A percentile compares a stretch with the other conserved stretches of the same genome.
These are phyloP conservation scores for Linderniella brevidens DNA, from an alignment of 257 asterid genomes.

Conservation along the genomic window DNA sequence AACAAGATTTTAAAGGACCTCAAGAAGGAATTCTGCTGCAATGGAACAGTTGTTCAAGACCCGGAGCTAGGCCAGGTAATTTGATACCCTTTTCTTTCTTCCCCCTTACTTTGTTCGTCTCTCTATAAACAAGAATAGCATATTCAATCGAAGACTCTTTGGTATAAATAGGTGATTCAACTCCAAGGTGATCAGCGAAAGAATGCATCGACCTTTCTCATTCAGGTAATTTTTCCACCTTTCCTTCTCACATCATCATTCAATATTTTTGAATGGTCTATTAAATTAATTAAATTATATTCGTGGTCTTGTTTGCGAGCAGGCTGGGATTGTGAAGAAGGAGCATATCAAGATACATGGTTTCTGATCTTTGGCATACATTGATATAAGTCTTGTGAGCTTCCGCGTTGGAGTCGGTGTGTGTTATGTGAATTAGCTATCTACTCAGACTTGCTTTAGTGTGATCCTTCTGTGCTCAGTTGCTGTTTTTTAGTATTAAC, in stretches of 20 bases:
- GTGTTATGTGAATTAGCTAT: no score
- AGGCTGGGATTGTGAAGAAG: conserved; percentile 31
- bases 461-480: no score
- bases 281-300: no score
- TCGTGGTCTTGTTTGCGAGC: conserved; percentile 1
- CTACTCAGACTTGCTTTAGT: no score
- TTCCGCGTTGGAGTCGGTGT: no score
- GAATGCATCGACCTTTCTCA: conserved; percentile 58
- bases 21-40: conserved; percentile 83
- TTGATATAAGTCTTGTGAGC: no score
- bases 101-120: not conserved
- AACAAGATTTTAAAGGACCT: conserved; percentile 61
- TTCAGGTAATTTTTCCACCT: conserved; percentile 23
- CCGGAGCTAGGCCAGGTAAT: conserved; percentile 75
- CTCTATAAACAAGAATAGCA: no score
- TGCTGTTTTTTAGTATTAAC: no score
- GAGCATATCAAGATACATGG: conserved; percentile 35
- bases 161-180: conserved; percentile 57
- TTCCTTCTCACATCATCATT: not conserved
- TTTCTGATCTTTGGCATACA: conserved; percentile 10
- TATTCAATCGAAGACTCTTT: not conserved
- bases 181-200: conserved; percentile 81
- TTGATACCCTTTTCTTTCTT: not conserved
- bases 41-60: conserved; percentile 83
- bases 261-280: not conserved